phyloP scores from a whole-genome alignment of 371 early-diverging fungal genomes.

The Mucor sp. region DNA sequence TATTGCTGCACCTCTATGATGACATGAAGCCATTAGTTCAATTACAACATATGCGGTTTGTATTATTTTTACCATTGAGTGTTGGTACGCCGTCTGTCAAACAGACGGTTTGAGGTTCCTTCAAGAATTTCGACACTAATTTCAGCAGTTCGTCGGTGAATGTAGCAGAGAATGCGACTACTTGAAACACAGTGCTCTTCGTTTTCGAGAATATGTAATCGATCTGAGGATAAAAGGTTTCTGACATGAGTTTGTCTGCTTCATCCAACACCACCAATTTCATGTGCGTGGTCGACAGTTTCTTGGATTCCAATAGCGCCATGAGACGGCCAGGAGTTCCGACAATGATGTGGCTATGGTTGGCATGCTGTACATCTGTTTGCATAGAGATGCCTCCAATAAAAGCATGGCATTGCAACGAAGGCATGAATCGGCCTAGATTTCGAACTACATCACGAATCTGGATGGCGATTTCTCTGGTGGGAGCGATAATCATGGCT shows the following conservation, averaged over 20 bases:
- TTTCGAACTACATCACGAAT: conserved; percentile 75
- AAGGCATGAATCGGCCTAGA: conserved; percentile 52
- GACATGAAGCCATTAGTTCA: neutral
- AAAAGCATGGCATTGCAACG: conserved; percentile 73
- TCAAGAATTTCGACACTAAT: conserved; percentile 39
- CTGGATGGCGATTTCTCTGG: conserved; percentile 93
- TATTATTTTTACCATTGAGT: conserved; percentile 50
- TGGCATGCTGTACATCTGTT: conserved; percentile 70
- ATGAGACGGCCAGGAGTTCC: conserved; percentile 94
- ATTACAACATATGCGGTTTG: neutral
- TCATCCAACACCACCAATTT: conserved; percentile 92
- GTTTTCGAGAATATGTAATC: conserved; percentile 33
- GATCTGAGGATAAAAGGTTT: conserved; percentile 42
- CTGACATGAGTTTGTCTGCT: conserved; percentile 90
- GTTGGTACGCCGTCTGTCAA: conserved; percentile 62
- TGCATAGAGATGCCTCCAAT: conserved; percentile 84
- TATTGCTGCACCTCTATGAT: conserved; percentile 63
- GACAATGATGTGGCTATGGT: conserved; percentile 75
- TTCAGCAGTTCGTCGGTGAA: conserved; percentile 55
- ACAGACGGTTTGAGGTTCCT: conserved; percentile 55
- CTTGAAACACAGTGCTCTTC: conserved; percentile 45
- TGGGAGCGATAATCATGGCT: conserved; percentile 85
- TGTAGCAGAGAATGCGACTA: conserved; percentile 66
- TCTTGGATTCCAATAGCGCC: conserved; percentile 72
- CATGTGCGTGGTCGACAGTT: conserved; percentile 65